These are phyloP conservation scores for Suillus luteus DNA, from an alignment of 768 basidiomycete genomes.

Conservation along the genomic window DNA sequence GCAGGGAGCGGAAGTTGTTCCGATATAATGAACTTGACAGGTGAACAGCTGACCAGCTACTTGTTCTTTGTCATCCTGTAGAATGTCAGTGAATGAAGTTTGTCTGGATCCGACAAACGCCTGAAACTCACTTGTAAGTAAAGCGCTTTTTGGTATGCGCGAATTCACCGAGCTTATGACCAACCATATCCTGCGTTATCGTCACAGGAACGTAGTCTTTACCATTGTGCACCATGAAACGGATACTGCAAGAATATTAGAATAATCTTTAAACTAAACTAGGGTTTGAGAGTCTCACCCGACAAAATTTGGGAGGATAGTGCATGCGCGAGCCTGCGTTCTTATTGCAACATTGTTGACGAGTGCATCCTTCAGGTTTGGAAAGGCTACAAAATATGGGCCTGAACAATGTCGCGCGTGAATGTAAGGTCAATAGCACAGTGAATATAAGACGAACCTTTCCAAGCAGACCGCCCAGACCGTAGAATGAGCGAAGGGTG, in stretches of 20 bases:
- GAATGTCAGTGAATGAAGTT: conserved; percentile 13
- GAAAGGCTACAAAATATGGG: conserved; percentile 93
- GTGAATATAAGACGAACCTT: conserved; percentile 47
- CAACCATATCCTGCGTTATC: conserved; percentile 97
- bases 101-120: background rate
- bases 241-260: conserved; percentile 51
- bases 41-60: conserved; percentile 22
- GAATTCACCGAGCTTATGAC: conserved; percentile 97
- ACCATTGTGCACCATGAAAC: conserved; percentile 94
- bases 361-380: conserved; percentile 79
- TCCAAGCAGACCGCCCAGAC: conserved; percentile 83
- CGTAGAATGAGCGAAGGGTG: conserved; percentile 59
- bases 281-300: conserved; percentile 56
- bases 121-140: conserved; percentile 70
- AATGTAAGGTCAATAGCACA: background rate
- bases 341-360: conserved; percentile 82
- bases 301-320: conserved; percentile 93
- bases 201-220: conserved; percentile 84
- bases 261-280: background rate
- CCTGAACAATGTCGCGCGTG: conserved; percentile 46
- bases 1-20: background rate
- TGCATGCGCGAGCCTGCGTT: conserved; percentile 87
- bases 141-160: conserved; percentile 87
- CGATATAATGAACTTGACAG: background rate
- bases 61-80: conserved; percentile 46